Base-by-base conservation (phyloP, 2,329 filamentous ascomycete genomes). In the Amauroascus niger region DNA sequence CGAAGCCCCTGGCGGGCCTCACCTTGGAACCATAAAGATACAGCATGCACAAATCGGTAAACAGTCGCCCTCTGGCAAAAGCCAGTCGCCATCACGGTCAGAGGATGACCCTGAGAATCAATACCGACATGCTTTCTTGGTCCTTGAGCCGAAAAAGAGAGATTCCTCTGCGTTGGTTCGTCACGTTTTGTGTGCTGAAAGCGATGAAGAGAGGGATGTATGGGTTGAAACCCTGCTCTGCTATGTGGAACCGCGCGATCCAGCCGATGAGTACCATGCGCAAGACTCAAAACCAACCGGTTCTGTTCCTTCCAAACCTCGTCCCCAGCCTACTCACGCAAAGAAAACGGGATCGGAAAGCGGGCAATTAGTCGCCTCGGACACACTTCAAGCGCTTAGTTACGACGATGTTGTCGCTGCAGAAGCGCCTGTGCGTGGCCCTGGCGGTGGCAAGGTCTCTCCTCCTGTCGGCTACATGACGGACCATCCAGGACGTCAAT, bases 171-270 rank as follows among this genome's bases (percentile, higher is more conserved):
- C 86, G 60, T 79, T 91, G 51, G 88, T 96, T 22, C 87, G 91
- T 59, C 93, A 98, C 67, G 90, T 98, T 0, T 76, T 98, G 16
- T 98, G 93, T 67, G 91, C 93, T 0, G 93, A 98, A 69, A 97
- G 87, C 63, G 93, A 98, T 63, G 79, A 78, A 55, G 93, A 98
- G 72, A 83, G 93, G 56, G 93, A 98, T 69, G 78, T 84, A 43
- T 98, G 93, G 93, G 91, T 98, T 1, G 87, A 94, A 54, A 85
- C 87, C 20, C 75, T 98, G 39, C 74, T 97, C 56, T 85, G 88
- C 60, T 95, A 94, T 76, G 90, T 95, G 39, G 88, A 96, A 63
- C 78, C 76, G 49, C 77, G 86, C 11, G 81, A 78, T n/a, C 7
- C 55, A 75, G 58, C 57, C 45, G 60, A 61, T 26, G 59, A 60